phyloP scores from a whole-genome alignment of 2,329 filamentous ascomycete species.

The Pestalotiopsis sp. region DNA sequence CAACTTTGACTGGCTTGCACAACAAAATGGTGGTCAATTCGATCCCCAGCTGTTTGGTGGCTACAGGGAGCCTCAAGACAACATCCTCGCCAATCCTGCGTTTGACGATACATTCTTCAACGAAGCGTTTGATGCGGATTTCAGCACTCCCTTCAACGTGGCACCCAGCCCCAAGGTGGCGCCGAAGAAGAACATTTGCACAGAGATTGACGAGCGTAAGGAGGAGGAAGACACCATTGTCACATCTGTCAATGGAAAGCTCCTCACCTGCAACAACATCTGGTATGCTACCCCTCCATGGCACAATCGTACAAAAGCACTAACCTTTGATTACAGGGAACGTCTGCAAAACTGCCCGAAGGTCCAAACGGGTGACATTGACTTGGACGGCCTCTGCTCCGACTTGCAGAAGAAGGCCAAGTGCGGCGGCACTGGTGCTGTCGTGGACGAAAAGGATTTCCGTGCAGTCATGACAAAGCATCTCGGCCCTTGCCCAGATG shows the following conservation, averaged over 20 bases:
- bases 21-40: slow-evolving; percentile 84
- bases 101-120: slow-evolving; percentile 73
- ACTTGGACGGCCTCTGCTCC: slow-evolving; percentile 89
- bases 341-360: slow-evolving; percentile 84
- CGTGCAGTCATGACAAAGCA: slow-evolving; percentile 75
- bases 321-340: slow-evolving; percentile 70
- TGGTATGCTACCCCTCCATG: slow-evolving; percentile 66
- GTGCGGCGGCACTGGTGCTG: slow-evolving; percentile 87
- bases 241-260: slow-evolving; percentile 57
- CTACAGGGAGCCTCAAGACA: slow-evolving; percentile 89
- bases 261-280: slow-evolving; percentile 87
- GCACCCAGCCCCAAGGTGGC: slow-evolving; percentile 38
- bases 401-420: slow-evolving; percentile 95
- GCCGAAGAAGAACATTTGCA: slow-evolving; percentile 67
- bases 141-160: slow-evolving; percentile 80
- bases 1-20: slow-evolving; percentile 74
- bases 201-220: slow-evolving; percentile 76
- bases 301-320: slow-evolving; percentile 24
- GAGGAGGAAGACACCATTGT: slow-evolving; percentile 72
- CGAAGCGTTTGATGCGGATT: slow-evolving; percentile 82
- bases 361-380: slow-evolving; percentile 88
- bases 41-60: slow-evolving; percentile 90
- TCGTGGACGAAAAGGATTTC: slow-evolving; percentile 88
- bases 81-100: slow-evolving; percentile 68
- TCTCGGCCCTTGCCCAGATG: slow-evolving; percentile 39